phyloP scores from a whole-genome alignment of 768 basidiomycete genomes.

The Kwoniella sp. region DNA sequence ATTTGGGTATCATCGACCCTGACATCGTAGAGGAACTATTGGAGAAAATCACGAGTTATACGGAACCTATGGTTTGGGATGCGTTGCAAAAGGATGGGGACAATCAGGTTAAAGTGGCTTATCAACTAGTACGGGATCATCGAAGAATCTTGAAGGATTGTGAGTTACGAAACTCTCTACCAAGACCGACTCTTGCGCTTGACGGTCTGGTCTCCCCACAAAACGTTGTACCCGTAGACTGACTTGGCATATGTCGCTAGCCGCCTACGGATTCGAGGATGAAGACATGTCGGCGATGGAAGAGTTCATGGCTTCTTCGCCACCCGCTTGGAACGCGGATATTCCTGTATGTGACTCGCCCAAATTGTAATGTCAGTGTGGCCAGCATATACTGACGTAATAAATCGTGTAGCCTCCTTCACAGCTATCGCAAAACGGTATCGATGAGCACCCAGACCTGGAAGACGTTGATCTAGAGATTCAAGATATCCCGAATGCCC shows the following conservation, averaged over 20 bases:
- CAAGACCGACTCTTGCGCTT: no score
- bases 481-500: conserved; percentile 63
- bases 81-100: conserved; percentile 81
- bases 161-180: no score
- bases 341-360: conserved; percentile 37
- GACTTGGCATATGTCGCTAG: conserved; percentile 66
- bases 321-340: conserved; percentile 56
- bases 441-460: conserved; percentile 79
- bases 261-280: conserved; percentile 62
- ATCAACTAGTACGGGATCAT: conserved; percentile 89
- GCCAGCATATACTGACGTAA: conserved; percentile 64
- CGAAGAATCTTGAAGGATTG: conserved; percentile 77
- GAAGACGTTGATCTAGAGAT: conserved; percentile 64
- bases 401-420: conserved; percentile 24
- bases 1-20: conserved; percentile 87
- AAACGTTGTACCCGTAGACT: conserved; percentile 24
- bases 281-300: conserved; percentile 58
- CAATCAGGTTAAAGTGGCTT: conserved; percentile 94
- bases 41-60: conserved; percentile 69
- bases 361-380: neutral
- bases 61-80: conserved; percentile 83
- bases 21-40: conserved; percentile 83
- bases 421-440: conserved; percentile 48
- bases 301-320: conserved; percentile 57
- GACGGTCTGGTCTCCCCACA: no score